Percentiles rank a stretch among this genome's conserved stretches.
Conservation (phyloP, 768 basidiomycete species). For the Filobasidium floriforme region DNA sequence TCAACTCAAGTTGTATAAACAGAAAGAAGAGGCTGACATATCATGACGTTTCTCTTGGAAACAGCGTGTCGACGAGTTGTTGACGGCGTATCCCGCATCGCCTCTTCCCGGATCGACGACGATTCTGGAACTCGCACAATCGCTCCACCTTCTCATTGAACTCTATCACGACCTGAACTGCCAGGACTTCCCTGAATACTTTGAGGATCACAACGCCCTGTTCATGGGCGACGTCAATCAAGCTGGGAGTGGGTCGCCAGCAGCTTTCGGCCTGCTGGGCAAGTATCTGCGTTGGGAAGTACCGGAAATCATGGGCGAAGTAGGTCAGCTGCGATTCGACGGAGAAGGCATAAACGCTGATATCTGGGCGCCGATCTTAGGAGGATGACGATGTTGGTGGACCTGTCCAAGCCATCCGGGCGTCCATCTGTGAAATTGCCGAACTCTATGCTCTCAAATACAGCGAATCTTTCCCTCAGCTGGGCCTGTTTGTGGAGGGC, state of each 20-base stretch:
- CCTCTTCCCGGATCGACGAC: conserved; percentile 45
- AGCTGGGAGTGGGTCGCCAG: conserved; percentile 20
- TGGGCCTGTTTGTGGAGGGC: conserved; percentile 60
- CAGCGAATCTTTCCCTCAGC: conserved; percentile 47
- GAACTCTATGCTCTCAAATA: conserved; percentile 57
- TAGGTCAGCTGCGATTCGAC: conserved; percentile 35
- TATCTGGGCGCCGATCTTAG: conserved; percentile 17
- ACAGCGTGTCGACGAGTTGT: conserved; percentile 47
- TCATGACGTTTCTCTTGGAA: background rate
- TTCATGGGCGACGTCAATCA: conserved; percentile 57
- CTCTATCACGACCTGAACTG: conserved; percentile 90
- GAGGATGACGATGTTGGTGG: conserved; percentile 73
- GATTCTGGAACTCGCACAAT: conserved; percentile 54
- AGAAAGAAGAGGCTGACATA: conserved; percentile 48
- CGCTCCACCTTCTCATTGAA: conserved; percentile 69
- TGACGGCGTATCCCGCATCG: conserved; percentile 39
- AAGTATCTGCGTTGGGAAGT: conserved; percentile 75
- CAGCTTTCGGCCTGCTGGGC: conserved; percentile 57
- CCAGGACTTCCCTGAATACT: conserved; percentile 87
- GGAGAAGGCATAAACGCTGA: background rate
- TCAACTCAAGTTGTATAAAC: conserved; percentile 51
- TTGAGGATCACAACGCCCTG: conserved; percentile 76
- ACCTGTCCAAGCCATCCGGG: conserved; percentile 81
- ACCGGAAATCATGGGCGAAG: conserved; percentile 60
- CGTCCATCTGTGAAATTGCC: conserved; percentile 78